A percentile compares a stretch with the other conserved stretches of the same genome.
phyloP scores from a whole-genome alignment of 1,139 yeast genomes.

The Candida gigantensis region DNA sequence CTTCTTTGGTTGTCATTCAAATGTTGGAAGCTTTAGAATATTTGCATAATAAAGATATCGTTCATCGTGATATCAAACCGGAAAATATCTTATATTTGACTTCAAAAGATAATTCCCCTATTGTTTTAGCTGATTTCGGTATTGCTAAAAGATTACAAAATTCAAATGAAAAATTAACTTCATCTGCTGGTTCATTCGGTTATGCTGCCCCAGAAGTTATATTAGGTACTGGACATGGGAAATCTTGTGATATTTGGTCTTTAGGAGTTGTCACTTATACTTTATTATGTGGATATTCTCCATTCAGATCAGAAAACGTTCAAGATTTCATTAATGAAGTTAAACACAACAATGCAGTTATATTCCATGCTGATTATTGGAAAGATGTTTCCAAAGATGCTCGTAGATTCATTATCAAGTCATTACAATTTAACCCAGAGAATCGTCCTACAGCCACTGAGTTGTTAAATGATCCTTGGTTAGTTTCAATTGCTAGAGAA shows the following conservation, averaged over 20 bases:
- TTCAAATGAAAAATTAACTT: conserved; percentile 63
- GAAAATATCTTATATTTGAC: conserved; percentile 77
- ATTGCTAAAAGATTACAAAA: conserved; percentile 73
- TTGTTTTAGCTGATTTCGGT: conserved; percentile 91
- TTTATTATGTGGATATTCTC: conserved; percentile 87
- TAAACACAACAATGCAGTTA: conserved; percentile 63
- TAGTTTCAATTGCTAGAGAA: conserved; percentile 48
- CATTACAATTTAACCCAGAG: conserved; percentile 65
- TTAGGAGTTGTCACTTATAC: conserved; percentile 91
- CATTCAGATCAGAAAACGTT: conserved; percentile 83
- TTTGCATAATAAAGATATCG: conserved; percentile 72
- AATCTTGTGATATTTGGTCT: conserved; percentile 93
- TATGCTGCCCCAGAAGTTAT: conserved; percentile 95
- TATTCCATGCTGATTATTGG: conserved; percentile 91
- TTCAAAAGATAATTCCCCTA: conserved; percentile 53
- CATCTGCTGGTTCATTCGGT: conserved; percentile 89
- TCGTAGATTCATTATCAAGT: conserved; percentile 65
- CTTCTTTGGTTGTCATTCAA: conserved; percentile 67
- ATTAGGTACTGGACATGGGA: conserved; percentile 77
- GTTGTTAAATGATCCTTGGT: conserved; percentile 71
- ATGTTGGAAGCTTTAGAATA: conserved; percentile 73
- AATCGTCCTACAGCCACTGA: conserved; percentile 68
- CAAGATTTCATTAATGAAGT: conserved; percentile 82
- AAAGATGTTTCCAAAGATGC: conserved; percentile 73
- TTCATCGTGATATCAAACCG: conserved; percentile 89